phyloP scores from a whole-genome alignment of 148 eudicot species.

The Spergularia bocconei region DNA sequence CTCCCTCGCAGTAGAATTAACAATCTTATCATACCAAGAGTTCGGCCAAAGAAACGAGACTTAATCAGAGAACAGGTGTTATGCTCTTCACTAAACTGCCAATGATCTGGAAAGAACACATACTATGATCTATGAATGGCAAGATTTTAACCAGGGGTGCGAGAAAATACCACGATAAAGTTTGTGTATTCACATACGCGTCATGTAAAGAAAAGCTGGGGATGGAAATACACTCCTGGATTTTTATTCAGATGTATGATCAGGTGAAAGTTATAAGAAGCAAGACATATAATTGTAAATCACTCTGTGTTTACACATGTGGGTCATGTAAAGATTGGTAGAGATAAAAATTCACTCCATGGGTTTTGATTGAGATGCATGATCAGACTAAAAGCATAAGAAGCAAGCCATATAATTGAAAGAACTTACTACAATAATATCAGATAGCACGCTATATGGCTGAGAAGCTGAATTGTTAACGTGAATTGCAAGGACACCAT shows the following conservation, averaged over 20 bases:
- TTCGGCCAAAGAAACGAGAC: neutral
- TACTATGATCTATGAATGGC: neutral
- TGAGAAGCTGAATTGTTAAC: constrained; percentile 46
- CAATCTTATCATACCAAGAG: neutral
- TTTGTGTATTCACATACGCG: neutral
- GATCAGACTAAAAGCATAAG: neutral
- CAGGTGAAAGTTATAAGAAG: neutral
- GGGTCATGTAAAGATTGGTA: neutral
- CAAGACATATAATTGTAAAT: neutral
- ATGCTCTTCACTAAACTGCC: neutral
- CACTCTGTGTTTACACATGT: neutral
- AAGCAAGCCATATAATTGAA: neutral
- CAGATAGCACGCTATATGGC: constrained; percentile 50
- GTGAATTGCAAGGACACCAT: constrained; percentile 75
- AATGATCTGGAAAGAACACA: neutral
- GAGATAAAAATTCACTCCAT: neutral
- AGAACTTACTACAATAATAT: constrained; percentile 56
- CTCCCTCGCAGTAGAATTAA: too few relatives aligned
- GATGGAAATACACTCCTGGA: neutral
- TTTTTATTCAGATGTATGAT: neutral
- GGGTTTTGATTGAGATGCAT: neutral
- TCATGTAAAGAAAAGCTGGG: neutral
- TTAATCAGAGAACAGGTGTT: neutral
- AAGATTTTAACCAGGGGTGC: neutral
- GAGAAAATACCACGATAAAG: neutral